Conservation (phyloP, 163 green algal species). For the Chlorella variabilis region DNA sequence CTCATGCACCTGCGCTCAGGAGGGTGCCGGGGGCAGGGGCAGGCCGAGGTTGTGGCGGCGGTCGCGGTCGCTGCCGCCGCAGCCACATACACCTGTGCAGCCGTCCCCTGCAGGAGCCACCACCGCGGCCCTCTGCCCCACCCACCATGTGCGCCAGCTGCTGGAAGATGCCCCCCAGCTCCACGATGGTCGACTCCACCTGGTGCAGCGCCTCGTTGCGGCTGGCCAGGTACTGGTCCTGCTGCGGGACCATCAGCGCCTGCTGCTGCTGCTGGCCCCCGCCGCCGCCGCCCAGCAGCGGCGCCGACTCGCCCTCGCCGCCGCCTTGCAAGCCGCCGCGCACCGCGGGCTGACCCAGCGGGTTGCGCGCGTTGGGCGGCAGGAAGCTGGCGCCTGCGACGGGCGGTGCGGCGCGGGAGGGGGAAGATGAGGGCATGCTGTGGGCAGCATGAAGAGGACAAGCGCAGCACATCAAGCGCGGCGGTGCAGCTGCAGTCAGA, state of each 20-base stretch:
- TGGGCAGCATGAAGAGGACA: no score
- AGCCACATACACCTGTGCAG: background rate
- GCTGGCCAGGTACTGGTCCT: slow-evolving; percentile 85
- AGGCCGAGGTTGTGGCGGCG: no score
- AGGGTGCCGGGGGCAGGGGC: no score
- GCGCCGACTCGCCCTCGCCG: slow-evolving; percentile 12
- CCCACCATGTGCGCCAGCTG: slow-evolving; percentile 96
- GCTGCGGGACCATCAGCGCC: slow-evolving; percentile 61
- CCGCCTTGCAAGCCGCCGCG: slow-evolving; percentile 31
- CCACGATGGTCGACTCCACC: slow-evolving; percentile 96
- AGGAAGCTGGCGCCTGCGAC: slow-evolving; percentile 39
- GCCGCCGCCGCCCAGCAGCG: slow-evolving; percentile 6
- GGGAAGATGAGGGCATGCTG: background rate
- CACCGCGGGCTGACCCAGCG: background rate
- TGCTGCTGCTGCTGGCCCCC: slow-evolving; percentile 51
- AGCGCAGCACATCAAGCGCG: no score
- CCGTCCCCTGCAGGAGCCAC: no score
- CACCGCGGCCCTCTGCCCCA: no score
- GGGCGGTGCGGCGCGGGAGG: no score
- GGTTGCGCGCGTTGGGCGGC: slow-evolving; percentile 35
- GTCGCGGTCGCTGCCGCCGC: no score
- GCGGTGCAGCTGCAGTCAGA: no score
- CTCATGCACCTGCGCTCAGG: slow-evolving; percentile 21
- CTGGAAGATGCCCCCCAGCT: slow-evolving; percentile 97
- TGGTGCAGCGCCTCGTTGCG: slow-evolving; percentile 92